Base-by-base conservation (phyloP, 2,329 filamentous ascomycete genomes). In the Aciculosporium take region DNA sequence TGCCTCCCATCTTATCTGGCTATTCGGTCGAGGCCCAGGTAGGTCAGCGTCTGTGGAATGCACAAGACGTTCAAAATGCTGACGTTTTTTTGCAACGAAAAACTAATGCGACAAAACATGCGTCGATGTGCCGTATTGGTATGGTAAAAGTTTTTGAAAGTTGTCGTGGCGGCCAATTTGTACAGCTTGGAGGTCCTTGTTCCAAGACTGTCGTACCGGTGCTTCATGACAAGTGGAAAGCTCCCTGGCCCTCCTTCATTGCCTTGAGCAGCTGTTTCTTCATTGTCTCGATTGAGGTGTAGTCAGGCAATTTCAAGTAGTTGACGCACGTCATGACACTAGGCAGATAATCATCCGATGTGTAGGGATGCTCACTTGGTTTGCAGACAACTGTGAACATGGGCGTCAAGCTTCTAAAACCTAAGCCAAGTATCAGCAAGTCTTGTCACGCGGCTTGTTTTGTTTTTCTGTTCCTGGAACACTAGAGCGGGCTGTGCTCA, bases 251-350 rank as follows among this genome's bases (percentile, higher is more conserved):
- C 66, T 98, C 93, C 60, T 79, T 84, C 58, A 94, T 94, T 21
- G 91, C 93, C 49, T 81, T 81, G 49, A 75, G 78, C 41, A 98
- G 70, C 59, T 85, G 84, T 57, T 81, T 74, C 55, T 74, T 80
- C 63, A 98, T 77, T 39, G 81, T 71, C 2, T 84, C 75, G 47
- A 94, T 66, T 51, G 68, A 78, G 50, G 79, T 89, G 63, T 98
- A 98, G 62, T 98, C 86, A 17, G 91, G 91, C 56, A 98, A 73
- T 65, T 98, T 98, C 54, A 98, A 76, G 59, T 98, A 98, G 62
- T 98, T 98, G 63, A 94, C 91, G 60, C 93, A 98, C 9, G 93
- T 98, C 93, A 98, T 98, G 59, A 98, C 93, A 58, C 88, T 96
- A 10, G 93, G 91, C n/a, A 98, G 73, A 55, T 96, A 98, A 65